Base-by-base conservation (phyloP, 345 rosid species). In the Angophora floribunda region DNA sequence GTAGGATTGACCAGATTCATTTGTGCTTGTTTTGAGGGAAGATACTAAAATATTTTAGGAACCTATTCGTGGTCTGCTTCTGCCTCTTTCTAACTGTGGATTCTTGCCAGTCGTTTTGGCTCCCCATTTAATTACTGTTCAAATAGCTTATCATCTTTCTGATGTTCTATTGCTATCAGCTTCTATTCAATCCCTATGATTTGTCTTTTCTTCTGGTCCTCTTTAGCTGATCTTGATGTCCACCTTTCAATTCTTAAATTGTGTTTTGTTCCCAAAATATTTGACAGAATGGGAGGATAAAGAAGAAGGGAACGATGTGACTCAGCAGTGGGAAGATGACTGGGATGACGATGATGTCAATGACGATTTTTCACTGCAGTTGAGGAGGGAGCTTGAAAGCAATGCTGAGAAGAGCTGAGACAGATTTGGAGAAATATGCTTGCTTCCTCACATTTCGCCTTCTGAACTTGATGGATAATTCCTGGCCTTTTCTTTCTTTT, bases 281-380 rank as follows among this genome's bases (percentile, higher is more conserved):
- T 75, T 75, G 84, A 87, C 93, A 96, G 98, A 95, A 87, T 95
- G 97, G 98, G 93, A 93, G 57, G 98, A 90, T 70, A 95, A 94
- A 91, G 98, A 94, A 90, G 98, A 95, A 91, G 95, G 90, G n/a
- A 94, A 94, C 36, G 98, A 97, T 45, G 93, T 92, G 87, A 91
- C 93, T 8, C 99, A 95, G 90, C 99, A 97, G 89, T 97, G 99
- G 98, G 98, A 96, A 90, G 99, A 97, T 59, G 99, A 97, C 52
- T 97, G 98, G 98, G 98, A 97, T 91, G 99, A 97, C 89, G 98
- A 97, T 86, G 98, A 97, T 91, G 98, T 96, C 87, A 96, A 89
- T 80, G 98, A 97, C 65, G 99, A 97, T 87, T 97, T 97, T 96
- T 97, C 99, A 0, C 91, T 90, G 88, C 99, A 97, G 95, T 91